phyloP scores from a whole-genome alignment of 345 rosid species.

The Pseudoturritis turrita region DNA sequence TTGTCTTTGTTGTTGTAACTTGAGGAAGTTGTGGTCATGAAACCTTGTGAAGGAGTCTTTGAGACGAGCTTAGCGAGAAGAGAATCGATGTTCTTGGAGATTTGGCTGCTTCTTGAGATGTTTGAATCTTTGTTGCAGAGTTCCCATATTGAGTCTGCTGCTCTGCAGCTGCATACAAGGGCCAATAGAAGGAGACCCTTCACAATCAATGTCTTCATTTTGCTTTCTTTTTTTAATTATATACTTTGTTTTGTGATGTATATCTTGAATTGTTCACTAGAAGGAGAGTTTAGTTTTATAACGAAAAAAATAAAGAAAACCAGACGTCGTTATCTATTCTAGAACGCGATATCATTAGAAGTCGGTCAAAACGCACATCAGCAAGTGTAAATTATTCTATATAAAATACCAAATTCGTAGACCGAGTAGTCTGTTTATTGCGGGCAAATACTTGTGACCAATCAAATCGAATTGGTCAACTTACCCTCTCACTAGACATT shows the following conservation, averaged over 20 bases:
- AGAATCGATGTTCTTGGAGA: slow-evolving; percentile 41
- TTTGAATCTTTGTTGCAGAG: slow-evolving; percentile 40
- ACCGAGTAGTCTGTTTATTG: neutral
- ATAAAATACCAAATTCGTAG: neutral
- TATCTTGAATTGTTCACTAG: neutral
- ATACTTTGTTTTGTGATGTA: neutral
- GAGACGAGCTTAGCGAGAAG: slow-evolving; percentile 41
- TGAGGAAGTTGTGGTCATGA: slow-evolving; percentile 27
- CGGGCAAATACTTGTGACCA: slow-evolving; percentile 11
- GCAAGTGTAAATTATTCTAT: neutral
- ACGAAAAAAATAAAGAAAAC: neutral
- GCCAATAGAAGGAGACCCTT: slow-evolving; percentile 26
- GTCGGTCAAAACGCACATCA: slow-evolving; percentile 22
- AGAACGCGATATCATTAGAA: slow-evolving; percentile 5
- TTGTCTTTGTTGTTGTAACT: slow-evolving; percentile 35
- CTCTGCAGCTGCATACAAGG: slow-evolving; percentile 28
- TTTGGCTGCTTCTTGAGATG: slow-evolving; percentile 26
- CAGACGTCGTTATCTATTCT: neutral
- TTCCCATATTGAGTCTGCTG: slow-evolving; percentile 51
- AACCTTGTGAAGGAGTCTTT: slow-evolving; percentile 41
- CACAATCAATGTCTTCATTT: slow-evolving; percentile 17
- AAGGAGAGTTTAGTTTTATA: neutral
- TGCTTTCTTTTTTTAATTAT: neutral
- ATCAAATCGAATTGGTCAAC: slow-evolving; percentile 16
- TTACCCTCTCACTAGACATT: neutral